Evolutionary conservation across 2,329 filamentous ascomycete genomes (phyloP).

Genomic region (Alternaria dauci): DNA sequence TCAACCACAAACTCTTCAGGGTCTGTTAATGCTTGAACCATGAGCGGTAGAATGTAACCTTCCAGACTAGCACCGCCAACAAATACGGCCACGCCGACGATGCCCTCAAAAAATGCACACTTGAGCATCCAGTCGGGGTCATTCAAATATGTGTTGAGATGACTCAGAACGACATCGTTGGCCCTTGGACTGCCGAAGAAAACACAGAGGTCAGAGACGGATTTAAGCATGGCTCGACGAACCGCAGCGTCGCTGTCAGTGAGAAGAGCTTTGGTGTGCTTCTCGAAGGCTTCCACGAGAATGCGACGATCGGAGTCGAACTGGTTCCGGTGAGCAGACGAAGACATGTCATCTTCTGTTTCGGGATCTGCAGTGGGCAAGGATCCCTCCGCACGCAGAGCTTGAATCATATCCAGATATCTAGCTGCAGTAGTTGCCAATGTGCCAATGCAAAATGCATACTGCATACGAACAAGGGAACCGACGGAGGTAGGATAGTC

Average conservation of each 20-base stretch:
- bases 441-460: constrained; percentile 89
- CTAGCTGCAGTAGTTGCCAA: constrained; percentile 84
- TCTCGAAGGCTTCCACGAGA: constrained; percentile 83
- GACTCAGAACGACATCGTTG: constrained; percentile 94
- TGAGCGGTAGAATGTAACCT: constrained; percentile 93
- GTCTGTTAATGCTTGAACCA: constrained; percentile 93
- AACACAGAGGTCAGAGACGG: constrained; percentile 89
- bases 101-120: constrained; percentile 94
- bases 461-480: constrained; percentile 82
- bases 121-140: constrained; percentile 96
- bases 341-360: constrained; percentile 76
- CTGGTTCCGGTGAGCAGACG: constrained; percentile 76
- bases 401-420: constrained; percentile 91
- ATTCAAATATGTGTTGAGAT: constrained; percentile 96
- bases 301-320: constrained; percentile 89
- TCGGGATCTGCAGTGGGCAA: constrained; percentile 80
- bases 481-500: constrained; percentile 59
- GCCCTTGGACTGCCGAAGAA: constrained; percentile 93
- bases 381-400: constrained; percentile 82
- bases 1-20: constrained; percentile 94
- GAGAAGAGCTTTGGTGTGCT: constrained; percentile 86
- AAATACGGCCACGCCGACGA: constrained; percentile 91
- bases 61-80: constrained; percentile 89
- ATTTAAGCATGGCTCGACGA: constrained; percentile 87
- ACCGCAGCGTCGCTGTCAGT: constrained; percentile 88